Evolutionary conservation across 805 yeast genomes (phyloP).

Genomic region (Candida railenensis): DNA sequence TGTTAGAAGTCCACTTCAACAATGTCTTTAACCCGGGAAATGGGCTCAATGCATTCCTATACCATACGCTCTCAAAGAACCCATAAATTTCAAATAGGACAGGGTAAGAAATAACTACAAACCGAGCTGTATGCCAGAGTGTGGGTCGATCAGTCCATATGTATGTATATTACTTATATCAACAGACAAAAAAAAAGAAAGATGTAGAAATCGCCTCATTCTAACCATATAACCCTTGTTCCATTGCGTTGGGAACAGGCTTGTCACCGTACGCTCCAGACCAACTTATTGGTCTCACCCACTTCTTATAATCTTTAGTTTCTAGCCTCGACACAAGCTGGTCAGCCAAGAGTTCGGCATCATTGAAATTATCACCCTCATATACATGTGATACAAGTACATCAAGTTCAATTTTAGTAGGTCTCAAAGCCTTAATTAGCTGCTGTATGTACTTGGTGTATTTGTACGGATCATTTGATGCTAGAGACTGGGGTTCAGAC

Average conservation of each 20-base stretch:
- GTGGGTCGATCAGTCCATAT: too few relatives aligned
- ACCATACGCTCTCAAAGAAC: background rate
- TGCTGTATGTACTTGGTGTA: conserved; percentile 9
- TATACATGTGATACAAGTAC: conserved; percentile 64
- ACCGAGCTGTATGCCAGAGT: too few relatives aligned
- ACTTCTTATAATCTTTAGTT: conserved; percentile 20
- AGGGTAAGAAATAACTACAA: background rate
- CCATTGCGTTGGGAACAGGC: conserved; percentile 65
- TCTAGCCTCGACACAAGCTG: conserved; percentile 20
- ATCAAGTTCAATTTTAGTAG: conserved; percentile 20
- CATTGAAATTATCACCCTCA: conserved; percentile 86
- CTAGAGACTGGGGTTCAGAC: conserved; percentile 8
- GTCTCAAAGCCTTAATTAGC: conserved; percentile 6
- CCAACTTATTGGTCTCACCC: conserved; percentile 78
- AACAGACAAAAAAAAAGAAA: background rate
- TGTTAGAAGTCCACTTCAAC: background rate
- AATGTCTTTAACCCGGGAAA: background rate
- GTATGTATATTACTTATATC: background rate
- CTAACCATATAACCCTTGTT: conserved; percentile 74
- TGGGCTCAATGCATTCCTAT: background rate
- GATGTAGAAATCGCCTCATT: background rate
- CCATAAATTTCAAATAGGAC: background rate
- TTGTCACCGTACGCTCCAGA: conserved; percentile 76
- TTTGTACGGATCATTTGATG: conserved; percentile 7
- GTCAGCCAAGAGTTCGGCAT: conserved; percentile 56